Conservation (phyloP, 768 basidiomycete species). For the Psilocybe cyanescens region DNA sequence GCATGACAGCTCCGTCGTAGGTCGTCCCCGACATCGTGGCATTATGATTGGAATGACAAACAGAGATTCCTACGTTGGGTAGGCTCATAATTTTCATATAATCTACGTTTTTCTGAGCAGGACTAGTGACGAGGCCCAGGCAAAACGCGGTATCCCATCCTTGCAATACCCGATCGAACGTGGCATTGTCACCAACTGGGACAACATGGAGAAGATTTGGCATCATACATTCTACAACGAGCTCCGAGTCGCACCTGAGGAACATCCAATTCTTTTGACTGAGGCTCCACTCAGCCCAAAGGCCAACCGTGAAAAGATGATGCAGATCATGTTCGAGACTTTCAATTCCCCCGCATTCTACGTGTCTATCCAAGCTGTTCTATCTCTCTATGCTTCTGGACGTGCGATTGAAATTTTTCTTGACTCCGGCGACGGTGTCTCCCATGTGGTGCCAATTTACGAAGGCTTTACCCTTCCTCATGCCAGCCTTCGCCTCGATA, state of each 20-base stretch:
- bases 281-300: conserved; percentile 89
- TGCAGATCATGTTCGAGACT: conserved; percentile 92
- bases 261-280: conserved; percentile 86
- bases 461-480: conserved; percentile 89
- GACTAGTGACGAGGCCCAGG: conserved; percentile 34
- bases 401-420: conserved; percentile 94
- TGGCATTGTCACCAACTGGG: conserved; percentile 96
- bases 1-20: conserved; percentile 78
- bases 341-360: conserved; percentile 91
- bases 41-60: conserved; percentile 97
- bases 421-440: conserved; percentile 96
- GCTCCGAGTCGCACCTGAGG: conserved; percentile 89
- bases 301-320: conserved; percentile 88
- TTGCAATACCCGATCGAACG: conserved; percentile 94
- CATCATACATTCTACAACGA: conserved; percentile 96
- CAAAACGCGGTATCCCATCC: conserved; percentile 87
- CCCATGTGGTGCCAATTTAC: conserved; percentile 96
- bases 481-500: conserved; percentile 85
- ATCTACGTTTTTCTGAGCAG: background rate
- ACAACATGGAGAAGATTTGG: conserved; percentile 97
- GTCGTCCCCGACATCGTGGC: conserved; percentile 91
- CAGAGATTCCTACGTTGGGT: conserved; percentile 97
- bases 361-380: conserved; percentile 86
- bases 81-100: conserved; percentile 23
- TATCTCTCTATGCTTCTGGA: conserved; percentile 92